Evolutionary conservation across 306 rosid species (phyloP), one percentile per base, ranked within the genome.

Genomic region (Malus fusca): DNA sequence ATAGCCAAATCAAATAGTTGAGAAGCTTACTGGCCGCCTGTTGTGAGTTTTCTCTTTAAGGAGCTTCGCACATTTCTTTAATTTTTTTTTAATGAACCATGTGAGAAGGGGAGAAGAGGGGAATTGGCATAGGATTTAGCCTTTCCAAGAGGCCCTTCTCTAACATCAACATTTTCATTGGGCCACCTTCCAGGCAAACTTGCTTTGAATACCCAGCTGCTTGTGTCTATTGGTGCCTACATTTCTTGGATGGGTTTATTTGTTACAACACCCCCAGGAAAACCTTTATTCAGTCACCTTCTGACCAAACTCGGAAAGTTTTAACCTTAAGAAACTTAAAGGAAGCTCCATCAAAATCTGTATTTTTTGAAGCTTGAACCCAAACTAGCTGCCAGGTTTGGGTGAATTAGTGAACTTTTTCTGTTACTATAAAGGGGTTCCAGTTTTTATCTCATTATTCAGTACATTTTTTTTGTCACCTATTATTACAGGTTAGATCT

Each of bases 21-120:
- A 77, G 97, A 83, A 85, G 88, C 85, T 89, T 23, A 64, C 97
- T 89, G 97, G 90, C 97, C 90, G 93, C 85, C 85, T 82, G 80
- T 93, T 84, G 97, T 79, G 79, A 71, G 81, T 69, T 80, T 76
- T 75, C 12, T 85, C 37, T 89, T 85, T 52, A 80, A 90, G 82
- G 88, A 91, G 85, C 82, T 91, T 91, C 91, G 86, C 59, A 88
- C 77, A 90, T 81, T 80, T 72, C 21, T 0, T 62, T 8, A 64
- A 30, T 17, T 15, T 21, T 26, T 11, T 40, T 9, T 18, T 60
- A 26, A 14, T 22, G 44, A 42, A 46, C 58, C 58, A 31, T 19
- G 56, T 64, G 89, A 86, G 91, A 88, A 83, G 83, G 90, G 86
- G 83, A 82, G 89, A 85, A 83, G 90, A 91, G 75, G 78, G 85